Base-by-base conservation (phyloP, 176 grass and related monocot species). In the Zoysia pacifica region DNA sequence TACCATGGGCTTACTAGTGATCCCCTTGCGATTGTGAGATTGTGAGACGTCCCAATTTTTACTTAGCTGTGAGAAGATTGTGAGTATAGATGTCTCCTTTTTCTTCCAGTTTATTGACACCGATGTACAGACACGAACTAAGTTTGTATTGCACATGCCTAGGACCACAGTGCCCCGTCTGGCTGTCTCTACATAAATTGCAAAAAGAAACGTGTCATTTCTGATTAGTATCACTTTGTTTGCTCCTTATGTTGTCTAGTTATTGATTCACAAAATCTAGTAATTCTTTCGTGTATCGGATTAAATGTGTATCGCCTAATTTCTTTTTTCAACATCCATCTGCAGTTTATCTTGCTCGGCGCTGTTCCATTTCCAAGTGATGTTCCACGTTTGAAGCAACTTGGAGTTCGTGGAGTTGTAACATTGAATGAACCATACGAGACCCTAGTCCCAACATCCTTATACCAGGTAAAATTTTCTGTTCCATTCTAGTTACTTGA, bases 321-420 rank as follows among this genome's bases (percentile, higher is more conserved):
- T 43, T 62, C 16, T 49, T 74, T n/a, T 9, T n/a, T n/a, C 1
- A 5, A 56, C 44, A 12, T 82, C 16, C 15, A 48, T 79, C 62
- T 2, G 7, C 74, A 99, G 97, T 90, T 77, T 86, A 48, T 99
- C 84, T 83, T 99, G 68, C 88, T 96, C 1, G 97, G 97, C 3
- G 93, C 97, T n/a, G 93, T 99, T 79, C 97, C 97, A 9, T 99
- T 99, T 76, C 93, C 97, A 64, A 96, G 86, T 72, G 93, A 99
- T 39, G 93, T 99, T 72, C 93, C 88, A n/a, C 86, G 83, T 11
- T 78, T 99, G 58, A 86, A 83, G 79, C 73, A 82, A 54, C 93
- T 99, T 67, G 97, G 93, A 87, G 90, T 99, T 58, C 65, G 79
- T 48, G 93, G 90, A 50, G 97, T 99, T 11, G 91, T 99, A 38